phyloP scores from a whole-genome alignment of 768 basidiomycete genomes.

The Roridomyces roridus region DNA sequence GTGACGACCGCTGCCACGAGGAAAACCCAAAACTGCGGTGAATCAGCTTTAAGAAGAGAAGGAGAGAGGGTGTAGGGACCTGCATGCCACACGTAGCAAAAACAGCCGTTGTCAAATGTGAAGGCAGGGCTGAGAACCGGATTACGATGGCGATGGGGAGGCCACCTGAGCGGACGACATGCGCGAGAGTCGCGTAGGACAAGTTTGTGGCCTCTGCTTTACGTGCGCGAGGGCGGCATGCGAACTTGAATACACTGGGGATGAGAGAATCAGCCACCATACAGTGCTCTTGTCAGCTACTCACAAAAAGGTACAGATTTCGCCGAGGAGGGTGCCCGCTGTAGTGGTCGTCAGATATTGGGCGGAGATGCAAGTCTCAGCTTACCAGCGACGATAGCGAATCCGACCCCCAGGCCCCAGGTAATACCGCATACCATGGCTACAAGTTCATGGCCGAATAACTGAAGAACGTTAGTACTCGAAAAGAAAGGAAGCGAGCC shows the following conservation, averaged over 20 bases:
- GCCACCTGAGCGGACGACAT: constrained; percentile 85
- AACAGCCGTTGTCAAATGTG: constrained; percentile 75
- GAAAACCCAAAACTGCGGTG: constrained; percentile 61
- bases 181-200: constrained; percentile 64
- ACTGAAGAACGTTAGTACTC: constrained; percentile 39
- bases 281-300: no score
- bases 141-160: constrained; percentile 82
- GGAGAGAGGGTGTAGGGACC: no score
- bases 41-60: no score
- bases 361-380: constrained; percentile 66
- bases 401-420: constrained; percentile 34
- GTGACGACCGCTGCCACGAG: constrained; percentile 62
- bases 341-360: constrained; percentile 41
- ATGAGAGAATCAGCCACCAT: no score
- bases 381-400: constrained; percentile 40
- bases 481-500: not conserved
- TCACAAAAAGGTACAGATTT: no score
- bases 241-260: constrained; percentile 78
- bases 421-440: constrained; percentile 87
- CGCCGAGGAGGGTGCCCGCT: constrained; percentile 78
- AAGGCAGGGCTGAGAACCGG: constrained; percentile 82
- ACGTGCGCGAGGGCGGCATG: constrained; percentile 73
- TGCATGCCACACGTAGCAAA: constrained; percentile 71
- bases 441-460: constrained; percentile 92
- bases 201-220: constrained; percentile 67